phyloP scores from a whole-genome alignment of 1,284 basidiomycete genomes.

The Rhodotorula sp. region DNA sequence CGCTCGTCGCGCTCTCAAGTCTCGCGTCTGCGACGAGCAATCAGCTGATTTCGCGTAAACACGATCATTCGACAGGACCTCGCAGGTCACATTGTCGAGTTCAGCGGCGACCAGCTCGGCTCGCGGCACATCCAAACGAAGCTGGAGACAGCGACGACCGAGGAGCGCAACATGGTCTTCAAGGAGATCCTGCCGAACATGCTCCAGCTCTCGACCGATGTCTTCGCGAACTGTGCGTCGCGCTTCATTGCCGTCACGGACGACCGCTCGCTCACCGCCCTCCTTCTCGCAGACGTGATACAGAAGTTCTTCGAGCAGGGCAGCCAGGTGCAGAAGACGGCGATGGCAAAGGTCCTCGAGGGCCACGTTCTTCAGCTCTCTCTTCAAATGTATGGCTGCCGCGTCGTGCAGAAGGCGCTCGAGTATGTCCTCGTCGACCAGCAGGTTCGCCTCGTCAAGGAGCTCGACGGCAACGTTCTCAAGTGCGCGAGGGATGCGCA shows the following conservation, averaged over 20 bases:
- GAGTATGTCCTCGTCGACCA: conserved; percentile 76
- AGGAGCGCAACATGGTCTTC: conserved; percentile 60
- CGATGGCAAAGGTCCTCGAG: conserved; percentile 73
- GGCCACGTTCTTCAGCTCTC: conserved; percentile 75
- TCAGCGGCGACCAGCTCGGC: conserved; percentile 87
- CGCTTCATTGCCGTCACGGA: not conserved
- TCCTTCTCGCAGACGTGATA: conserved; percentile 62
- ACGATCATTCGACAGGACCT: conserved; percentile 63
- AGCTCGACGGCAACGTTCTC: conserved; percentile 77
- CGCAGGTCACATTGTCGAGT: conserved; percentile 81
- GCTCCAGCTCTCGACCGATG: conserved; percentile 81
- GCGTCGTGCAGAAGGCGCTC: conserved; percentile 62
- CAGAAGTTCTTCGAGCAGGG: conserved; percentile 95
- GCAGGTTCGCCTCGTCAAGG: conserved; percentile 70
- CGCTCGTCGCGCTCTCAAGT: not conserved
- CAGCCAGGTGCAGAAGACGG: conserved; percentile 65
- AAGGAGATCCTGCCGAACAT: conserved; percentile 84
- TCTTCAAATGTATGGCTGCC: conserved; percentile 91
- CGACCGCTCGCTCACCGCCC: not conserved
- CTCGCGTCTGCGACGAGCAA: not conserved
- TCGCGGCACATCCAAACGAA: conserved; percentile 78
- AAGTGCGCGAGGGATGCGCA: conserved; percentile 89
- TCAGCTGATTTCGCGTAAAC: not conserved
- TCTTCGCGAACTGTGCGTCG: conserved; percentile 93
- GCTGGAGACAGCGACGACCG: conserved; percentile 42